Evolutionary conservation across 2,329 filamentous ascomycete species (phyloP).

Genomic region (Lasiodiplodia gonubiensis): DNA sequence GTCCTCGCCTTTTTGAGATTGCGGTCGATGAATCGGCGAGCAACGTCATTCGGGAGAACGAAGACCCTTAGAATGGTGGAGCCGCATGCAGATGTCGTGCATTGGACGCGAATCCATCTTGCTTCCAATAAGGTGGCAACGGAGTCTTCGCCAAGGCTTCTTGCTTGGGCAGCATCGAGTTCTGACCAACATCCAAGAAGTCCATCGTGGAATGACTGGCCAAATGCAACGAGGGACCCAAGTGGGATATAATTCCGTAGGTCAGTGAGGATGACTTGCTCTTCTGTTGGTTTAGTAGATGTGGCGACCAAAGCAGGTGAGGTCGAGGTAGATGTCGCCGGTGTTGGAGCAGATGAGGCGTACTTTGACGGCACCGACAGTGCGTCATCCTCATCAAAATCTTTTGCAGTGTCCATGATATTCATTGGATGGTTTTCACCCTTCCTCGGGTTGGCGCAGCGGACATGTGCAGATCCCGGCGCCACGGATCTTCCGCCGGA

Average conservation of each 20-base stretch:
- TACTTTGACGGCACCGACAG: neutral
- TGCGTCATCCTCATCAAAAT: neutral
- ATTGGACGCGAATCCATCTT: constrained; percentile 44
- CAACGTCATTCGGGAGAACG: constrained; percentile 69
- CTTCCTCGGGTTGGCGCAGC: neutral
- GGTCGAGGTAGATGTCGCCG: neutral
- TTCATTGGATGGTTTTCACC: neutral
- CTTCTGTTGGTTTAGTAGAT: neutral
- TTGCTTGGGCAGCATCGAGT: constrained; percentile 32
- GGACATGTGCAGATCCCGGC: neutral
- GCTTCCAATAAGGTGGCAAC: constrained; percentile 41
- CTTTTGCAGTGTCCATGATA: neutral
- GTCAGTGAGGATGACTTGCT: neutral
- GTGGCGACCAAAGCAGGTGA: neutral
- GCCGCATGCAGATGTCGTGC: constrained; percentile 12
- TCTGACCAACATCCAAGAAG: constrained; percentile 36
- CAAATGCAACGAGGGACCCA: constrained; percentile 37
- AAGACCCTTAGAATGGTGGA: constrained; percentile 59
- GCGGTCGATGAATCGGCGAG: constrained; percentile 59
- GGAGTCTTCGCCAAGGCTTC: constrained; percentile 30
- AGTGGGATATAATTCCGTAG: constrained; percentile 39
- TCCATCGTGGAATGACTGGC: neutral
- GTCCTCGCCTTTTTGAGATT: constrained; percentile 53
- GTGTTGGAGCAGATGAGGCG: neutral
- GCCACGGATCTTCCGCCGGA: neutral